Conservation (phyloP, 345 rosid genomes). For the Pugionium cornutum region DNA sequence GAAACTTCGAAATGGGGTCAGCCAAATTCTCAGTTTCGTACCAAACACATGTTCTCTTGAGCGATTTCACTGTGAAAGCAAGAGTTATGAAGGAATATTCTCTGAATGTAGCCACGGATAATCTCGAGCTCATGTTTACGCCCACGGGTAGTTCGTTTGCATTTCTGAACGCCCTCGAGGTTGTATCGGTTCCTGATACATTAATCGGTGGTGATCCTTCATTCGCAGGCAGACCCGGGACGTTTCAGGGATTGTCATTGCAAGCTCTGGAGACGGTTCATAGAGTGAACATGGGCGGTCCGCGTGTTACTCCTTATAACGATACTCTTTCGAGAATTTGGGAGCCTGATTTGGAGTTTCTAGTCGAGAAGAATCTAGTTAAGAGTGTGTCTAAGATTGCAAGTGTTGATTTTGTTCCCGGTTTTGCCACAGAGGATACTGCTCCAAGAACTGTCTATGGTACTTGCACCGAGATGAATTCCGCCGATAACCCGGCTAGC, state of each 20-base stretch:
- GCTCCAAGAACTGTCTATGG: constrained; percentile 82
- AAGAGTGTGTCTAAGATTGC: constrained; percentile 40
- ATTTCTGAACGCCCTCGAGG: constrained; percentile 72
- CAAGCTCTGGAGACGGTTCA: constrained; percentile 75
- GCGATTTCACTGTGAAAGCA: constrained; percentile 45
- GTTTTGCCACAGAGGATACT: constrained; percentile 50
- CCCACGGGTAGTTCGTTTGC: constrained; percentile 66
- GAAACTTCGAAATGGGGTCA: constrained; percentile 53
- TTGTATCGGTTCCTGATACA: constrained; percentile 70
- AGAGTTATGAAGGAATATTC: constrained; percentile 66
- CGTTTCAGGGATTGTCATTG: constrained; percentile 47
- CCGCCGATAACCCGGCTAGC: constrained; percentile 45
- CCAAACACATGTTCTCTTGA: constrained; percentile 54
- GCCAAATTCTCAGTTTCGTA: constrained; percentile 66
- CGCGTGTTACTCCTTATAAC: constrained; percentile 47
- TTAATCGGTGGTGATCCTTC: constrained; percentile 49
- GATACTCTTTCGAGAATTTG: constrained; percentile 84
- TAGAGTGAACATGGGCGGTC: constrained; percentile 95
- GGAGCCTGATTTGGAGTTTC: constrained; percentile 61
- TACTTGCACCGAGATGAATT: constrained; percentile 64
- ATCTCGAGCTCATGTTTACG: constrained; percentile 59
- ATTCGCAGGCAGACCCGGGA: constrained; percentile 31
- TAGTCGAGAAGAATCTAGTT: constrained; percentile 46
- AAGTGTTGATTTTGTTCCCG: constrained; percentile 54
- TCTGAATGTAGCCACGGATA: constrained; percentile 48